Base-by-base conservation (phyloP, 257 asterid genomes). In the Solanum chilense region DNA sequence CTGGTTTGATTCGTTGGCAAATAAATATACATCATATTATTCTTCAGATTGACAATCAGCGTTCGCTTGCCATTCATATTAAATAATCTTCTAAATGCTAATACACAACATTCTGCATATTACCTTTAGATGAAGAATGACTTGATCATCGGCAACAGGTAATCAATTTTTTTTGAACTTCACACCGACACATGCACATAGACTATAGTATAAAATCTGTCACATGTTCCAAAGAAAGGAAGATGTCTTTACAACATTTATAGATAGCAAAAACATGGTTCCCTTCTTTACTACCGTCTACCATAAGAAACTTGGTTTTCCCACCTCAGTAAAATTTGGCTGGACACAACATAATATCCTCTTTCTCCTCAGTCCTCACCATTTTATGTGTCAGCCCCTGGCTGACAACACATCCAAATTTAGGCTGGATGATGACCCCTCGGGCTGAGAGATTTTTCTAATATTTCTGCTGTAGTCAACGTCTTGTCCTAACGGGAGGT, bases 351-450 rank as follows among this genome's bases (percentile, higher is more conserved):
- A 12, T 47, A 44, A 85, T 11, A 85, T 39, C 70, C 16, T 33
- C 71, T 70, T 60, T 78, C 76, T 75, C 69, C 44, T 5, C 27
- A 27, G 47, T 10, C 29, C 42, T 80, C 69, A 18, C 18, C 20
- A 5, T 81, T 31, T 27, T 16, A 29, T 4, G 27, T 31, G 4
- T 81, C 70, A 97, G 87, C 99, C 99, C 92, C 98, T 91, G 7
- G 98, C 98, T 84, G 91, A 89, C 90, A 87, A 90, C 80, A 97
- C 99, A 84, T 94, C 98, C 93, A 97, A 88, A 71, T 86, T 90
- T n/a, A 82, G 87, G 49, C 87, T 87, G 13, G 93, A 86, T 2
- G 94, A 89, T 37, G 90, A 83, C 86, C 92, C 93, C 44, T 82
- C 86, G 12, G 62, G 52, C 75, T 52, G 90, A 87, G 92, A 87